Evolutionary conservation across 345 rosid species (phyloP), one percentile per base, ranked within the genome.

Genomic region (Syzygium aqueum): DNA sequence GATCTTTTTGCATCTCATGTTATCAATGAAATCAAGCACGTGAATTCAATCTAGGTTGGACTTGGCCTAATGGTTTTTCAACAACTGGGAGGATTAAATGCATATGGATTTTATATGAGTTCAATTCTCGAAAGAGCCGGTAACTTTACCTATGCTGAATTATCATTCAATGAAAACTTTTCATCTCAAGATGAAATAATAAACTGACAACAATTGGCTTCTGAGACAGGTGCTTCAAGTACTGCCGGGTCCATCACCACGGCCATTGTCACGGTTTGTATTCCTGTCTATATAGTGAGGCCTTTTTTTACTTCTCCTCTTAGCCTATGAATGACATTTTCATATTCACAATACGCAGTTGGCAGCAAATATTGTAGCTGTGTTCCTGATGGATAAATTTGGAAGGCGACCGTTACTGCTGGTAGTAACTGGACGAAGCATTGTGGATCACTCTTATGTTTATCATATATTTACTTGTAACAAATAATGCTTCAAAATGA

Each of bases 41-140:
- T 67, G 11, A 67, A 1, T 10, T 22, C 23, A 3, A 51, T 25
- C 28, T 59, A 92, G 91, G 90, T 91, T 85, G 94, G 92, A 86
- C 87, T 92, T 54, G 94, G 94, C 51, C 85, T 91, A 49, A 91
- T 91, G 89, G 77, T 91, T 15, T 85, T 92, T 57, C 94, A 91
- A 87, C 85, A 90, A 86, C 65, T 91, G 27, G 92, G 94, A 88
- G 94, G 94, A 50, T 63, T 91, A 82, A 91, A 87, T 85, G 94
- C 87, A 22, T 86, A 91, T 77, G 56, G 87, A 28, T 91, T 91
- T 85, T 92, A 92, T 23, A 86, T 91, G 40, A 91, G 87, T 86
- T 67, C 89, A 22, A 84, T 92, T 63, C 91, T 91, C 2, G 85
- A 88, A 14, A 73, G 85, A 19, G 92, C 94, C 0, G 92, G 92